Evolutionary conservation across 108 stramenopile species (phyloP).

Genomic region (Aurantiochytrium sp.): DNA sequence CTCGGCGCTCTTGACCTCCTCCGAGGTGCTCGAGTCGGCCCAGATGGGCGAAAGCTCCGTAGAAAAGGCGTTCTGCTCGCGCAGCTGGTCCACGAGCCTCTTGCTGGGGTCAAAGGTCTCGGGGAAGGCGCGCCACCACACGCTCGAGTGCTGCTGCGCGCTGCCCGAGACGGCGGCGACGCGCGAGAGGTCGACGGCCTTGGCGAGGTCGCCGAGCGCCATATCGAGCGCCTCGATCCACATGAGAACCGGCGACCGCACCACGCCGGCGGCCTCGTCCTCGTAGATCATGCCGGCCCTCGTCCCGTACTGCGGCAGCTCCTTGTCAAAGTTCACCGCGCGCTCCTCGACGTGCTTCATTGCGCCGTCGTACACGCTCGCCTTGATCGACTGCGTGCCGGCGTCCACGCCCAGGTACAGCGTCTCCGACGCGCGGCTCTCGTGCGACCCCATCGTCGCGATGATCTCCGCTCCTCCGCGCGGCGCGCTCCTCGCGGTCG

Average conservation of each 20-base stretch:
- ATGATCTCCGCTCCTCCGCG: too few species aligned
- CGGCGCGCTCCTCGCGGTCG: too few species aligned
- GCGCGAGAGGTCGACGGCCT: not conserved
- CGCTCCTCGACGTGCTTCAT: not conserved
- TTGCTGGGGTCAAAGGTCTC: not conserved
- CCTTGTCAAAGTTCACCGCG: slow-evolving; percentile 2
- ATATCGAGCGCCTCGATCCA: slow-evolving; percentile 24
- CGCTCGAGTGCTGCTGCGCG: slow-evolving; percentile 22
- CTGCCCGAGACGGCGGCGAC: not conserved
- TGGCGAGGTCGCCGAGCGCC: not conserved
- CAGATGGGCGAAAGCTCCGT: not conserved
- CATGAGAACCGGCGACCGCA: slow-evolving; percentile 17
- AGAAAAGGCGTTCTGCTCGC: not conserved
- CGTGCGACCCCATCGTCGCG: too few species aligned
- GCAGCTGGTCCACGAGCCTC: not conserved
- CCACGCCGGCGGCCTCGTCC: slow-evolving; percentile 11
- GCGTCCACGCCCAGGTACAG: slow-evolving; percentile 4
- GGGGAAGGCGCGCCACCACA: slow-evolving; percentile 26
- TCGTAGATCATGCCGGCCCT: not conserved
- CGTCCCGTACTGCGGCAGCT: slow-evolving; percentile 2
- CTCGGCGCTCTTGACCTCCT: not conserved
- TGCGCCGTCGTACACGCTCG: not conserved
- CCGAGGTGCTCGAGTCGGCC: slow-evolving; percentile 29
- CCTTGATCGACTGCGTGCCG: slow-evolving; percentile 29
- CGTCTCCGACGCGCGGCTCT: not conserved